Percentiles rank a stretch among this genome's conserved stretches.
Evolutionary conservation across 768 basidiomycete species (phyloP).

Genomic region (Amyloporia xantha): DNA sequence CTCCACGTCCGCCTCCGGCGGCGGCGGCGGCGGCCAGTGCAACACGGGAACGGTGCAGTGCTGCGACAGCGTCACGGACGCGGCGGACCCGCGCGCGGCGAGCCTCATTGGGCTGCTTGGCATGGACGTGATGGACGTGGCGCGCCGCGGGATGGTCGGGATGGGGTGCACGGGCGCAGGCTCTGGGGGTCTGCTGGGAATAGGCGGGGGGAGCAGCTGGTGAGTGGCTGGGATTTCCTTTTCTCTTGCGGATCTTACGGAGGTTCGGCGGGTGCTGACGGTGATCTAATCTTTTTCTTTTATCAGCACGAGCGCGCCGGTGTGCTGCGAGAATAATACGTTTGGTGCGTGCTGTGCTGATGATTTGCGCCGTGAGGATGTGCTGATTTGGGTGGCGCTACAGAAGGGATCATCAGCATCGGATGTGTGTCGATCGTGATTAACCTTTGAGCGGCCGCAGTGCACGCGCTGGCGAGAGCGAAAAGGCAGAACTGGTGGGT

Average conservation of each 20-base stretch:
- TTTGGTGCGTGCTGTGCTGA: constrained; percentile 13
- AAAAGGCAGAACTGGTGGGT: too few species aligned
- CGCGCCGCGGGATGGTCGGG: constrained; percentile 17
- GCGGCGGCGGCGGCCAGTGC: constrained; percentile 18
- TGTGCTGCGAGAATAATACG: constrained; percentile 24
- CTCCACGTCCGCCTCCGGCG: neutral
- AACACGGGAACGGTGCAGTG: constrained; percentile 26
- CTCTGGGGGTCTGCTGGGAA: too few species aligned
- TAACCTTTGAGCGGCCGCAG: constrained; percentile 5
- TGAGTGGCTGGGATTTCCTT: constrained; percentile 6
- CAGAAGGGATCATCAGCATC: constrained; percentile 22
- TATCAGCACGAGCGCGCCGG: constrained; percentile 13
- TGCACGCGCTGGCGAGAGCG: neutral
- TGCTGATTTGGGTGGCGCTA: too few species aligned
- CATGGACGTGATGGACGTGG: constrained; percentile 3
- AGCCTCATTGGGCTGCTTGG: constrained; percentile 15
- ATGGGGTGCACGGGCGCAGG: constrained; percentile 13
- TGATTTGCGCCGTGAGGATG: neutral
- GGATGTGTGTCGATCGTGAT: constrained; percentile 21
- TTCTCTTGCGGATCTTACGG: too few species aligned
- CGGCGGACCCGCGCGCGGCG: constrained; percentile 8
- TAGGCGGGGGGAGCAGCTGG: constrained; percentile 16
- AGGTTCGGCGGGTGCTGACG: too few species aligned
- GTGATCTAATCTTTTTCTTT: too few species aligned
- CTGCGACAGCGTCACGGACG: constrained; percentile 23